Percentiles rank a stretch among this genome's conserved stretches.
These are phyloP conservation scores for Skeletonema potamos DNA, from an alignment of 108 stramenopile genomes.

Conservation along the genomic window DNA sequence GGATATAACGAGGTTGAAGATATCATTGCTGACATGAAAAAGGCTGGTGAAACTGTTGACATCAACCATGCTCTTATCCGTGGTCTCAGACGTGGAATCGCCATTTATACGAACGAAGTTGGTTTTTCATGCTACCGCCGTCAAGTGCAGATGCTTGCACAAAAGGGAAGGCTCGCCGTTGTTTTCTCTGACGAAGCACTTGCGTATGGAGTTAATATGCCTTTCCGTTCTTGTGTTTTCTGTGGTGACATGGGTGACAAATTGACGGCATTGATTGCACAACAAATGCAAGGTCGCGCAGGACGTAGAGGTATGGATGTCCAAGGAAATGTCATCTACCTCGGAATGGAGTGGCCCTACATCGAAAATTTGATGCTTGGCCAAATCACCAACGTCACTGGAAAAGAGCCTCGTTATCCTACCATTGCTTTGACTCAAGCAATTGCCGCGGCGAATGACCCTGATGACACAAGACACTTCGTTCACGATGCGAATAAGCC, in stretches of 20 bases:
- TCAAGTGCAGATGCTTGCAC: conserved; percentile 96
- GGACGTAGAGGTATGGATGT: conserved; percentile 99
- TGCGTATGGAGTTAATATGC: conserved; percentile 99
- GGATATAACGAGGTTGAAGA: conserved; percentile 93
- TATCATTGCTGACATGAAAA: conserved; percentile 93
- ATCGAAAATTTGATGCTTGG: conserved; percentile 99
- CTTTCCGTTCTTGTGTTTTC: conserved; percentile 98
- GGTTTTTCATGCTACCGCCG: conserved; percentile 97
- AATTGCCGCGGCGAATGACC: conserved; percentile 86
- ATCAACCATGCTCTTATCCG: conserved; percentile 95
- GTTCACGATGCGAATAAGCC: conserved; percentile 60
- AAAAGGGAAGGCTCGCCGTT: conserved; percentile 97
- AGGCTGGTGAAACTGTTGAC: conserved; percentile 86
- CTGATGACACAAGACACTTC: conserved; percentile 72
- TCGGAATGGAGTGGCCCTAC: conserved; percentile 95
- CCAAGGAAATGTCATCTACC: conserved; percentile 98
- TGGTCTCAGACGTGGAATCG: conserved; percentile 97
- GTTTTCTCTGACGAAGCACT: conserved; percentile 98
- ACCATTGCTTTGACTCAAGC: conserved; percentile 90
- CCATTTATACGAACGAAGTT: conserved; percentile 98
- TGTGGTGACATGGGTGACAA: conserved; percentile 95
- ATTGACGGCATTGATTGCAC: conserved; percentile 94
- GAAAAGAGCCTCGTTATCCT: conserved; percentile 95
- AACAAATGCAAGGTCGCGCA: conserved; percentile 99
- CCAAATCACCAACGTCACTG: conserved; percentile 92